These are phyloP conservation scores for Spizellomyces sp. DNA, from an alignment of 192 early-diverging fungal genomes.

Conservation along the genomic window DNA sequence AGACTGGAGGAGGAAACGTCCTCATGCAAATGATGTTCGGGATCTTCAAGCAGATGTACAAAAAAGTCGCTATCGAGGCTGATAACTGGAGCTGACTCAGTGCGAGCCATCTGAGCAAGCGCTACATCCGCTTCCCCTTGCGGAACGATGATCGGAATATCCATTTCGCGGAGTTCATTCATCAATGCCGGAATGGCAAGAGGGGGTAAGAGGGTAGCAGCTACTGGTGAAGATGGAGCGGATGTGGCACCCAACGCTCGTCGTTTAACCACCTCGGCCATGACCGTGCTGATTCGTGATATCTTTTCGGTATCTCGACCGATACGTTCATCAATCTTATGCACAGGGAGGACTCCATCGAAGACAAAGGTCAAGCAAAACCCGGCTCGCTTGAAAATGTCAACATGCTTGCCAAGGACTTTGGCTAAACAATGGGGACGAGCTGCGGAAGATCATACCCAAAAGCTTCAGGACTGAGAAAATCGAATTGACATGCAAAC, in stretches of 20 bases:
- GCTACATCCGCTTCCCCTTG: conserved; percentile 22
- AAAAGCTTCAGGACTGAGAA: background rate
- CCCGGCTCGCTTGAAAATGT: background rate
- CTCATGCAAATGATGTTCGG: background rate
- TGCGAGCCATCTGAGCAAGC: conserved; percentile 8
- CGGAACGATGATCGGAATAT: conserved; percentile 3
- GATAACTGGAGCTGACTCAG: background rate
- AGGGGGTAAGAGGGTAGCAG: conserved; percentile 23
- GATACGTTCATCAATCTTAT: conserved; percentile 25
- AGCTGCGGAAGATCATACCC: conserved; percentile 3
- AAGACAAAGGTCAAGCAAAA: conserved; percentile 23
- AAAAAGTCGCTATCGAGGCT: conserved; percentile 31
- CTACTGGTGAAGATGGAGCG: background rate
- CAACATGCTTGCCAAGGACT: background rate
- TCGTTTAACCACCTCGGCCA: background rate
- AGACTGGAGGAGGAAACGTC: background rate
- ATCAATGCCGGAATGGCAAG: conserved; percentile 26
- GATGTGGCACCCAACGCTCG: background rate
- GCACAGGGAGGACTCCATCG: conserved; percentile 28
- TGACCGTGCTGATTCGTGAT: conserved; percentile 9
- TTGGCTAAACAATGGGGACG: background rate
- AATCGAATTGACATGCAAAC: conserved; percentile 1
- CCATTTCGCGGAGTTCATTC: background rate
- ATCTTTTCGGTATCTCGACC: conserved; percentile 15
- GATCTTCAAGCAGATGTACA: conserved; percentile 11